Percentiles rank a stretch among this genome's conserved stretches.
Conservation (phyloP, 352 stramenopile species). For the Achlya hypogyna region DNA sequence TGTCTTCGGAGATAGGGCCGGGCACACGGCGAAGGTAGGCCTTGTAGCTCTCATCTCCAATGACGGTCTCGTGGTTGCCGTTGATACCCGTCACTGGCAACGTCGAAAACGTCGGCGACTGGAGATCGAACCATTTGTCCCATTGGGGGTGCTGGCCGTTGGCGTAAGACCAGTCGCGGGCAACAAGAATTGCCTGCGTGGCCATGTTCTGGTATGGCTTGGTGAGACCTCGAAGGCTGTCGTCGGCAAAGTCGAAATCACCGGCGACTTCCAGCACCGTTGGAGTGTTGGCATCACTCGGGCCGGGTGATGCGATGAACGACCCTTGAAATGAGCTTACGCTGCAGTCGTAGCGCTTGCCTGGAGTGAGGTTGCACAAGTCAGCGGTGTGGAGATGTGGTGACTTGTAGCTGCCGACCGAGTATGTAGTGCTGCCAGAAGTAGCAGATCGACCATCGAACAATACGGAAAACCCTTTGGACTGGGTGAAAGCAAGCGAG, state of each 20-base stretch:
- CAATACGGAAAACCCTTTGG: neutral
- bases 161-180: constrained; percentile 55
- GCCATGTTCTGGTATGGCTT: constrained; percentile 33
- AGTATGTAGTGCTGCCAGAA: constrained; percentile 23
- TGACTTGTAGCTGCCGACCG: constrained; percentile 35
- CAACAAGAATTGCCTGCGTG: constrained; percentile 40
- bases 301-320: neutral
- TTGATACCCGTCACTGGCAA: constrained; percentile 41
- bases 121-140: constrained; percentile 58
- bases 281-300: neutral
- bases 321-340: constrained; percentile 17
- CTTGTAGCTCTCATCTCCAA: constrained; percentile 31
- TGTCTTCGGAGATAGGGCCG: constrained; percentile 36
- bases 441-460: neutral
- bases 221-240: constrained; percentile 25
- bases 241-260: constrained; percentile 30
- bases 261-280: constrained; percentile 7
- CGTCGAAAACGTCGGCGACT: constrained; percentile 35
- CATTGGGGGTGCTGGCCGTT: constrained; percentile 55
- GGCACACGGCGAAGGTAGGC: constrained; percentile 42
- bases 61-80: constrained; percentile 60
- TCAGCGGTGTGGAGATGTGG: constrained; percentile 38
- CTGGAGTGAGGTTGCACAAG: constrained; percentile 31
- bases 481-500: neutral
- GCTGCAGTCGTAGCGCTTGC: constrained; percentile 27